Conservation (phyloP, 2,329 filamentous ascomycete species). For the Myotisia sp. region DNA sequence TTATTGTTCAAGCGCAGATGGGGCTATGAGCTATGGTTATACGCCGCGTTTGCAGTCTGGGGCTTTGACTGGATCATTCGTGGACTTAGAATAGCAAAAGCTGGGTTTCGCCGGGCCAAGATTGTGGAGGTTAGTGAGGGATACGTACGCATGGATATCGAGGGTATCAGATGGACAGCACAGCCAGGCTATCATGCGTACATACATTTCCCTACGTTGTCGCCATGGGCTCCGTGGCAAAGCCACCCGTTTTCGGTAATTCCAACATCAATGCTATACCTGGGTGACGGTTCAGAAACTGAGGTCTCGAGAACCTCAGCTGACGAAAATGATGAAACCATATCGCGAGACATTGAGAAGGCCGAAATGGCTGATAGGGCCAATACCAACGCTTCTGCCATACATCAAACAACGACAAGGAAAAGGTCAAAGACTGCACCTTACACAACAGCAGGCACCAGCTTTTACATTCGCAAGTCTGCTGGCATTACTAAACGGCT, state of each 20-base stretch:
- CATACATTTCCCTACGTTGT: slow-evolving; percentile 37
- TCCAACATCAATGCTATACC: slow-evolving; percentile 15
- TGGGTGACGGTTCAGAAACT: neutral
- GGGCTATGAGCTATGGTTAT: slow-evolving; percentile 38
- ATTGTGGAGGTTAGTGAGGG: slow-evolving; percentile 24
- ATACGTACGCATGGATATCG: slow-evolving; percentile 31
- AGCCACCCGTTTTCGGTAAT: slow-evolving; percentile 42
- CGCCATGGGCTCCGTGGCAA: slow-evolving; percentile 33
- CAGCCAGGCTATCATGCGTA: slow-evolving; percentile 29
- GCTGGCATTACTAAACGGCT: slow-evolving; percentile 26
- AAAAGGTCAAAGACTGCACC: too few species aligned
- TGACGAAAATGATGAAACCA: neutral
- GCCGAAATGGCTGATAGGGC: neutral
- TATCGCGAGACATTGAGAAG: neutral
- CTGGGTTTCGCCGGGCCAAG: slow-evolving; percentile 25
- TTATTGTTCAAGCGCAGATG: slow-evolving; percentile 28
- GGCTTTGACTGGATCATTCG: slow-evolving; percentile 34
- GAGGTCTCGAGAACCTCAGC: slow-evolving; percentile 1
- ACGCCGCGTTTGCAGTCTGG: slow-evolving; percentile 32
- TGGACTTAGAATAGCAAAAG: slow-evolving; percentile 25
- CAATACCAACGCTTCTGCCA: neutral
- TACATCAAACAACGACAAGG: neutral
- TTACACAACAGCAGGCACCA: slow-evolving; percentile 18
- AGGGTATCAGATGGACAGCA: slow-evolving; percentile 23
- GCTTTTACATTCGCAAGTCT: slow-evolving; percentile 25